A percentile compares a stretch with the other conserved stretches of the same genome.
Evolutionary conservation across 139 green algal genomes (phyloP).

Genomic region (Closterium sp.): DNA sequence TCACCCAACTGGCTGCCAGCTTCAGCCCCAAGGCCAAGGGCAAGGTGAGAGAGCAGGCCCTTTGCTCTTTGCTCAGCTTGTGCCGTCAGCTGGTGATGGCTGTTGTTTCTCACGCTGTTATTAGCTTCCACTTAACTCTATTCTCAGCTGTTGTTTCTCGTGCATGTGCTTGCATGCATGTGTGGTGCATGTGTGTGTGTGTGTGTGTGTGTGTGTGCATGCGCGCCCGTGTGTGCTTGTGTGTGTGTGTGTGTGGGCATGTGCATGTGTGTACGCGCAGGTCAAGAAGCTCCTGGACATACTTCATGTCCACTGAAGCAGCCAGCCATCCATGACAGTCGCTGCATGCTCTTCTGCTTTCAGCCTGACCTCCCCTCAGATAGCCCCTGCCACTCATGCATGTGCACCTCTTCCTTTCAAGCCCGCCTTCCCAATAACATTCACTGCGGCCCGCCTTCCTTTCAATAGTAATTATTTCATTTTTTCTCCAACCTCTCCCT

Average conservation of each 20-base stretch:
- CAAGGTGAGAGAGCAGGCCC: background rate
- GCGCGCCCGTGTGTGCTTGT: no score
- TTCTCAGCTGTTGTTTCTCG: no score
- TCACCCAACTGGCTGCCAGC: background rate
- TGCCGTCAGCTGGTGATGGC: background rate
- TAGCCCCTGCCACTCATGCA: background rate
- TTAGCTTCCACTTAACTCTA: no score
- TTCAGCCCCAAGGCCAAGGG: background rate
- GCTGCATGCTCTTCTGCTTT: background rate
- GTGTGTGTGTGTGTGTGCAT: background rate
- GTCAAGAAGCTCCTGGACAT: background rate
- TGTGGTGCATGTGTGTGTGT: background rate
- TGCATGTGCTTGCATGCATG: background rate
- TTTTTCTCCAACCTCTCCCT: no score
- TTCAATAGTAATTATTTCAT: background rate
- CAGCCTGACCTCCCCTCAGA: background rate
- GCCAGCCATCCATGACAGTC: background rate
- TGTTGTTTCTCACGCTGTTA: background rate
- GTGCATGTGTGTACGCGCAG: background rate
- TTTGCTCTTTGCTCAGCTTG: background rate
- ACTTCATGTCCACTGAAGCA: background rate
- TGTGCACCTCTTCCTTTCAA: background rate
- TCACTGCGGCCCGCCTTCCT: no score
- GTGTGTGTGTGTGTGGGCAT: background rate
- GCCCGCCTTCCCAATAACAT: no score